phyloP scores from a whole-genome alignment of 2,329 filamentous ascomycete species.

The Plectosphaerella plurivora region DNA sequence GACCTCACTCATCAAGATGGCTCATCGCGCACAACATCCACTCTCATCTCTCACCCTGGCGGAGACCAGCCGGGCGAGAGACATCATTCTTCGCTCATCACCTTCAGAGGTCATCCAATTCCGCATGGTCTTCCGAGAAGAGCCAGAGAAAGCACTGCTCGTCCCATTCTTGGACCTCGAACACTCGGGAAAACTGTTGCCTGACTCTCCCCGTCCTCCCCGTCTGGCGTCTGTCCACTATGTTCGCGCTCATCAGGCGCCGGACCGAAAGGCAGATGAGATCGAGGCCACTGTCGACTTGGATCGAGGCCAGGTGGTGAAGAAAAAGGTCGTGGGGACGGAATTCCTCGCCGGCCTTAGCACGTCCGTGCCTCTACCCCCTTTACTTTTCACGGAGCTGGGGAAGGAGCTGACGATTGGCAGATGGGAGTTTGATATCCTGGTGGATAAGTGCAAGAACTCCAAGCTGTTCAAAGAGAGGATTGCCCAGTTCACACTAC shows the following conservation, averaged over 20 bases:
- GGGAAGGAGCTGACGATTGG: background rate
- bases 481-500: conserved; percentile 21
- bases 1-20: background rate
- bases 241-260: background rate
- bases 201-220: conserved; percentile 3
- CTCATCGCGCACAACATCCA: background rate
- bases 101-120: conserved; percentile 16
- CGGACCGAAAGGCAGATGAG: background rate
- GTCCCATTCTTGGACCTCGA: conserved; percentile 30
- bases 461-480: conserved; percentile 26
- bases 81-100: background rate
- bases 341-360: background rate
- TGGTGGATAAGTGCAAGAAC: conserved; percentile 22
- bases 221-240: conserved; percentile 6
- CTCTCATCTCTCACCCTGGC: background rate
- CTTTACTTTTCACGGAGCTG: too few species aligned
- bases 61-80: background rate
- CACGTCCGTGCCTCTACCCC: background rate
- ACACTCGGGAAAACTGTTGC: conserved; percentile 11
- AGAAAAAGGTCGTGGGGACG: background rate
- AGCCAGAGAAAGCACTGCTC: conserved; percentile 34
- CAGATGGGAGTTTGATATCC: conserved; percentile 28
- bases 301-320: background rate
- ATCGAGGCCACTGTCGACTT: background rate
- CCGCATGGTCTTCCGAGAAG: conserved; percentile 34